Conservation (phyloP, 768 basidiomycete species). For the Leccinum sublutescens region DNA sequence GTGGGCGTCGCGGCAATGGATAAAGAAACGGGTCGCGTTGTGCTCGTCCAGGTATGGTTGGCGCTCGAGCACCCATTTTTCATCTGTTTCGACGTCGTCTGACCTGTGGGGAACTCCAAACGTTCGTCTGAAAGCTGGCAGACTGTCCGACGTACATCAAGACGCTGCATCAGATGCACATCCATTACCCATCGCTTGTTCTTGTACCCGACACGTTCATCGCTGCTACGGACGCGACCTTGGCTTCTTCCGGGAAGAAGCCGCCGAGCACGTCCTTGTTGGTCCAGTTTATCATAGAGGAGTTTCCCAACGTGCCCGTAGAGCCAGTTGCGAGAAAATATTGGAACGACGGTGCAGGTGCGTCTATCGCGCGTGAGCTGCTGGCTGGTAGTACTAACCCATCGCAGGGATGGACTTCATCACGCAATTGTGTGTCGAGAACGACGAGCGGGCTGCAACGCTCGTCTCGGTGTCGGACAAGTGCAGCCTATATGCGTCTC, state of each 20-base stretch:
- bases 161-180: slow-evolving; percentile 80
- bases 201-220: slow-evolving; percentile 84
- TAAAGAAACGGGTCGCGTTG: slow-evolving; percentile 69
- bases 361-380: neutral
- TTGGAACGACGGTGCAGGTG: slow-evolving; percentile 85
- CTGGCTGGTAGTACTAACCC: neutral
- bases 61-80: neutral
- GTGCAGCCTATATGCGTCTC: slow-evolving; percentile 45
- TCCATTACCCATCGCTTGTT: slow-evolving; percentile 67
- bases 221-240: slow-evolving; percentile 50
- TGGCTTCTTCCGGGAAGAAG: slow-evolving; percentile 44
- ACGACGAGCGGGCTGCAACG: slow-evolving; percentile 78
- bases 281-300: slow-evolving; percentile 70
- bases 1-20: slow-evolving; percentile 89
- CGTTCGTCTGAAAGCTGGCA: slow-evolving; percentile 51
- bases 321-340: slow-evolving; percentile 75
- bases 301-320: slow-evolving; percentile 65
- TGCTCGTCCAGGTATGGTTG: slow-evolving; percentile 69
- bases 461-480: slow-evolving; percentile 79
- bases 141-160: slow-evolving; percentile 90
- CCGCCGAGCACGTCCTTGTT: slow-evolving; percentile 54
- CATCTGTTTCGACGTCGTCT: slow-evolving; percentile 1
- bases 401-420: slow-evolving; percentile 72
- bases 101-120: neutral
- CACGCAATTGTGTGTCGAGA: slow-evolving; percentile 72